A percentile compares a stretch with the other conserved stretches of the same genome.
Evolutionary conservation across 139 green algal species (phyloP).

Genomic region (Micromonas commoda): DNA sequence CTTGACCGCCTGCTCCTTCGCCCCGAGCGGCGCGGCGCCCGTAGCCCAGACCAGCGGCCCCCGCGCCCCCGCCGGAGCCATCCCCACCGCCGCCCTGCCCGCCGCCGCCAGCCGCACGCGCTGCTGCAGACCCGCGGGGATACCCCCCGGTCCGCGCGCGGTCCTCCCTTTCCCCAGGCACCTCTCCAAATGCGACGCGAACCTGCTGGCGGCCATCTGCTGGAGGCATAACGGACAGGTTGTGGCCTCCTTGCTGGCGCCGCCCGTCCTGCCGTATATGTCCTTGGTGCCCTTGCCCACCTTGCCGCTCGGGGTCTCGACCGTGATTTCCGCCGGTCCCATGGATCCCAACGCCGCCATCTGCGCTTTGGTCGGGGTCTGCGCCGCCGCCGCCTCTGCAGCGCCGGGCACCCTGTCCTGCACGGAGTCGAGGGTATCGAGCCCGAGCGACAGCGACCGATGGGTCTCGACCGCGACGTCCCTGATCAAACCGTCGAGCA

Average conservation of each 20-base stretch:
- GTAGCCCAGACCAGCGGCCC: too few relatives aligned
- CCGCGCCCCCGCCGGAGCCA: too few relatives aligned
- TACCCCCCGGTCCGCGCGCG: background rate
- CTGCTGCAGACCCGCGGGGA: background rate
- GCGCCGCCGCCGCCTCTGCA: too few relatives aligned
- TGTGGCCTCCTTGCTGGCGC: background rate
- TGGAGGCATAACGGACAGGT: background rate
- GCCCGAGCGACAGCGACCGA: background rate
- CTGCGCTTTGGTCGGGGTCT: background rate
- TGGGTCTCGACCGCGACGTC: background rate
- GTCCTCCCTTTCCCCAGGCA: background rate
- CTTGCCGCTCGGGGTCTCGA: background rate
- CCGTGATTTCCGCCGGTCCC: background rate
- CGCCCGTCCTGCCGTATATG: background rate
- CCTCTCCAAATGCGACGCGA: background rate
- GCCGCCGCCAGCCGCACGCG: too few relatives aligned
- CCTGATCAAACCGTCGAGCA: background rate
- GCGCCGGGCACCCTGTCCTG: background rate
- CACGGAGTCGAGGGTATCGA: background rate
- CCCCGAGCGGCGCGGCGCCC: too few relatives aligned
- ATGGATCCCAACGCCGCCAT: background rate
- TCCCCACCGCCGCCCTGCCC: too few relatives aligned
- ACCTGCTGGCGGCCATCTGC: background rate
- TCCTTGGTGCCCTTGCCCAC: background rate
- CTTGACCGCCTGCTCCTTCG: too few relatives aligned